Percentiles rank a stretch among this genome's conserved stretches.
Evolutionary conservation across 139 green algal genomes (phyloP).

Genomic region (Micractinium conductrix): DNA sequence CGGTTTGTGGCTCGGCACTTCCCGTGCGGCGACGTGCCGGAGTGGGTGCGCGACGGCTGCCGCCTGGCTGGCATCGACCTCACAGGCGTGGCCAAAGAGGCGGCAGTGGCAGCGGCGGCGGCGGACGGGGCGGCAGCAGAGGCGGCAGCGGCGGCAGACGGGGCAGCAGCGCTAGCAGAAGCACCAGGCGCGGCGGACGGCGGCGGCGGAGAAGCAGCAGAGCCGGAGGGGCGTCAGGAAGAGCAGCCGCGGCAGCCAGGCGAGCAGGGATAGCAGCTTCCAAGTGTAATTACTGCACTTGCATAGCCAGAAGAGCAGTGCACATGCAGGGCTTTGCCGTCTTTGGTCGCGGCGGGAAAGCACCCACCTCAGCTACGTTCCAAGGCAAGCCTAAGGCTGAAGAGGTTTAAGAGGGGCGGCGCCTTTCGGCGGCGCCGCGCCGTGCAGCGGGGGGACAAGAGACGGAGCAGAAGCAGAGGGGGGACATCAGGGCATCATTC

Average conservation of each 20-base stretch:
- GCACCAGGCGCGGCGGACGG: neutral
- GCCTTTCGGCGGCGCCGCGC: too few relatives aligned
- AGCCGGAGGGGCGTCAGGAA: neutral
- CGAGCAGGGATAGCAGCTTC: neutral
- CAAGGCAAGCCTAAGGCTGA: too few relatives aligned
- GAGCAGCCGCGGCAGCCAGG: neutral
- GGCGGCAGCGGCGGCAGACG: neutral
- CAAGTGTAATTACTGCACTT: neutral
- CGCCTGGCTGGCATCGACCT: constrained; percentile 61
- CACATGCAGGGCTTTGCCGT: neutral
- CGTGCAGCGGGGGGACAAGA: too few relatives aligned
- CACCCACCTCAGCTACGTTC: neutral
- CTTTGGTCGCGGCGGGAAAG: neutral
- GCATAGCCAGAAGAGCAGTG: neutral
- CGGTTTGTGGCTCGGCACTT: constrained; percentile 65
- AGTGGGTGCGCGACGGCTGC: constrained; percentile 74
- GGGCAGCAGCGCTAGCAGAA: neutral
- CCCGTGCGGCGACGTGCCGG: constrained; percentile 50
- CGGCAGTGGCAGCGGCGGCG: neutral
- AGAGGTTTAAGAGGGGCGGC: too few relatives aligned
- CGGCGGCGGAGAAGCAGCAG: neutral
- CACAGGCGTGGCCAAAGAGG: constrained; percentile 7
- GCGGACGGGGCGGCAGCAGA: neutral
- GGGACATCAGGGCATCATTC: too few relatives aligned
- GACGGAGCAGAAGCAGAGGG: too few relatives aligned